Conservation (phyloP, 495 filamentous ascomycete genomes). For the Lepraria neglecta region DNA sequence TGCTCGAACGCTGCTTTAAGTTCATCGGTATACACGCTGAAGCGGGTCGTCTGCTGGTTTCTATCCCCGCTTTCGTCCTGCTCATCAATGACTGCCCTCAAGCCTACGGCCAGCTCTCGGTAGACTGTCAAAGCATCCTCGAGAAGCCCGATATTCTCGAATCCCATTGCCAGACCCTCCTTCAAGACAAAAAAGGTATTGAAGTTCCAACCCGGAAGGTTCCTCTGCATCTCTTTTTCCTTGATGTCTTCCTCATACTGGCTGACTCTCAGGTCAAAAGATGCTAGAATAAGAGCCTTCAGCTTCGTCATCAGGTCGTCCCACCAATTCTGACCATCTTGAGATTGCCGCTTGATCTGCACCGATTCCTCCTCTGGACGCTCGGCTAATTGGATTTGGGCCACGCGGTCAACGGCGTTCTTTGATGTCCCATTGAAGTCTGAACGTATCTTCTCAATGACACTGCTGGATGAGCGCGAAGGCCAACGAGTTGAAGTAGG, state of each 20-base stretch:
- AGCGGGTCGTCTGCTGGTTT: slow-evolving; percentile 57
- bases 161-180: slow-evolving; percentile 85
- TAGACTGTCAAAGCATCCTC: slow-evolving; percentile 91
- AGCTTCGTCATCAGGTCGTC: slow-evolving; percentile 79
- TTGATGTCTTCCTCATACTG: slow-evolving; percentile 97
- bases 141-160: slow-evolving; percentile 92
- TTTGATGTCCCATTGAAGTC: slow-evolving; percentile 90
- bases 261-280: slow-evolving; percentile 82
- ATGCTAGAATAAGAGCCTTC: slow-evolving; percentile 76
- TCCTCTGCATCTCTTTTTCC: slow-evolving; percentile 83
- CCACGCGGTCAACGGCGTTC: slow-evolving; percentile 66
- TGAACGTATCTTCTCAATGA: slow-evolving; percentile 81
- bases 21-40: slow-evolving; percentile 65
- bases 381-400: slow-evolving; percentile 71
- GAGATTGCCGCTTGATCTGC: slow-evolving; percentile 18
- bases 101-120: slow-evolving; percentile 80
- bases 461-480: slow-evolving; percentile 65
- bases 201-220: slow-evolving; percentile 94
- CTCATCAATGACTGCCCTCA: slow-evolving; percentile 75
- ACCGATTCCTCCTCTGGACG: slow-evolving; percentile 26
- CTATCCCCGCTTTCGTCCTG: slow-evolving; percentile 50
- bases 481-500: slow-evolving; percentile 58
- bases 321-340: slow-evolving; percentile 68
- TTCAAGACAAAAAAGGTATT: slow-evolving; percentile 98
- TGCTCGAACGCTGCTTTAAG: slow-evolving; percentile 53